Evolutionary conservation across 352 stramenopile species (phyloP).

Genomic region (Globisporangium carolinianum): DNA sequence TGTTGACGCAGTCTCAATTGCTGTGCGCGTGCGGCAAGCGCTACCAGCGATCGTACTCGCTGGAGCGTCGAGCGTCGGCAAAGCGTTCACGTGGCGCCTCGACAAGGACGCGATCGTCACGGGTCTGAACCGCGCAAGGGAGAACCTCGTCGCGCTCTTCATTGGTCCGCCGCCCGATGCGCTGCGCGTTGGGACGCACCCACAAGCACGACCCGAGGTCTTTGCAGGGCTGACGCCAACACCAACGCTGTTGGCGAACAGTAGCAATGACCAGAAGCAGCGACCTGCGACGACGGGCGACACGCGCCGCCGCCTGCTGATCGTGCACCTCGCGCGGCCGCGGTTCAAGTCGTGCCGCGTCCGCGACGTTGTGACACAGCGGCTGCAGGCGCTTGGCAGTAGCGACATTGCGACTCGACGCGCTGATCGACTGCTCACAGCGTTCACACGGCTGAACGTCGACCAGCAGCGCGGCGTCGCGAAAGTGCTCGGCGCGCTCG

Average conservation of each 20-base stretch:
- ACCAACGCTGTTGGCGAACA: too few species aligned
- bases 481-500: conserved; percentile 82
- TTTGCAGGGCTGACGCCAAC: conserved; percentile 13
- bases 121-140: conserved; percentile 61
- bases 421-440: conserved; percentile 26
- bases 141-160: conserved; percentile 74
- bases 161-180: conserved; percentile 40
- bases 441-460: conserved; percentile 61
- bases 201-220: conserved; percentile 24
- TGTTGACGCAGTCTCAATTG: conserved; percentile 39
- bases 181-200: conserved; percentile 30
- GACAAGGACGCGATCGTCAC: conserved; percentile 69
- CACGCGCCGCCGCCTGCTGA: conserved; percentile 41
- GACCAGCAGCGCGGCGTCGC: conserved; percentile 69
- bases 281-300: conserved; percentile 28
- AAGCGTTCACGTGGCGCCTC: conserved; percentile 60
- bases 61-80: conserved; percentile 53
- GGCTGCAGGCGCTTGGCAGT: conserved; percentile 8
- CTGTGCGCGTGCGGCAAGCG: conserved; percentile 44
- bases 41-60: conserved; percentile 53
- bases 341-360: conserved; percentile 52
- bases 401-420: conserved; percentile 7
- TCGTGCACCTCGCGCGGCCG: conserved; percentile 53
- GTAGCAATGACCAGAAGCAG: conserved; percentile 4
- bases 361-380: conserved; percentile 31